Evolutionary conservation across 306 rosid genomes (phyloP).

Genomic region (Lithocarpus polystachyus): DNA sequence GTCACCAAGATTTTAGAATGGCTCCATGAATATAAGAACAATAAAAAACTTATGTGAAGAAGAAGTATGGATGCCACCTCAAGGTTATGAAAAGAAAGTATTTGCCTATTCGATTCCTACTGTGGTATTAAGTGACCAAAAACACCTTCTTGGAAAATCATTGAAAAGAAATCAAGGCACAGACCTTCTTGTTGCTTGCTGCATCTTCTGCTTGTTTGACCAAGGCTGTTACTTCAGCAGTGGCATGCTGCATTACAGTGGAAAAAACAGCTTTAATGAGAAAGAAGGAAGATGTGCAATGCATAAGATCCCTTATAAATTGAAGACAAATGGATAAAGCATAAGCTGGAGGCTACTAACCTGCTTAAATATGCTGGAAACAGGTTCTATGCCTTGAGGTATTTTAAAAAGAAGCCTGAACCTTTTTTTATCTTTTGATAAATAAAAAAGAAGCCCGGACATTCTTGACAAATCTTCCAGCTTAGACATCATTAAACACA

Average conservation of each 20-base stretch:
- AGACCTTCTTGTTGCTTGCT: conserved; percentile 85
- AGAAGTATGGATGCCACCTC: neutral
- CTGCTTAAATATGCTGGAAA: conserved; percentile 84
- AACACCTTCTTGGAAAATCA: no score
- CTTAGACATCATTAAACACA: conserved; percentile 30
- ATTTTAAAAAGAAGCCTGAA: conserved; percentile 95
- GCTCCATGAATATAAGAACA: neutral
- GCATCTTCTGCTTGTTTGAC: conserved; percentile 97
- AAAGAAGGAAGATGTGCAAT: neutral
- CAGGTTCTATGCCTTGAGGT: conserved; percentile 86
- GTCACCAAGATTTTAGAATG: neutral
- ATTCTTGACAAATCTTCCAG: conserved; percentile 87
- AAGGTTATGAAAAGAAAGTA: neutral
- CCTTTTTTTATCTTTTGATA: no score
- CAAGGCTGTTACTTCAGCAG: conserved; percentile 90
- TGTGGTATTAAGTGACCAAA: no score
- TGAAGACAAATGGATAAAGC: neutral
- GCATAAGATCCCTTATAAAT: neutral
- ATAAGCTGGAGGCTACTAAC: conserved; percentile 37
- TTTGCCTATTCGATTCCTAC: conserved; percentile 1
- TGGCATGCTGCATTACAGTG: conserved; percentile 68
- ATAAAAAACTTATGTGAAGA: neutral
- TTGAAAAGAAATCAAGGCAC: conserved; percentile 14
- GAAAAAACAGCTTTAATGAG: conserved; percentile 6
- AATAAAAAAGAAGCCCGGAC: conserved; percentile 82